Conservation (phyloP, 139 green algal genomes). For the Picochlorum sp. region DNA sequence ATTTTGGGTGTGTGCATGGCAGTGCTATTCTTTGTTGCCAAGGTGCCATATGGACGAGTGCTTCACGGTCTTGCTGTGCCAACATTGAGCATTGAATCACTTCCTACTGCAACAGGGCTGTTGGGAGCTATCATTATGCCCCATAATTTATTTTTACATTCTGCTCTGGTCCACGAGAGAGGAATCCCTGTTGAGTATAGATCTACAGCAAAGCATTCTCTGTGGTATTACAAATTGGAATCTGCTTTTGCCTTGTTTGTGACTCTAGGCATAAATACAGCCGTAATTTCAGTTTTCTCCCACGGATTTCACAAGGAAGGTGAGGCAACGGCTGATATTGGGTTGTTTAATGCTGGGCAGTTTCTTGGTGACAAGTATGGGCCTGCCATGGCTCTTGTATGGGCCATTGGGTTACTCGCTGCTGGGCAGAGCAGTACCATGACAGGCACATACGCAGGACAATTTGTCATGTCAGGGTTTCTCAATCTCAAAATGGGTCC, state of each 20-base stretch:
- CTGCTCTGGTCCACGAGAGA: conserved; percentile 36
- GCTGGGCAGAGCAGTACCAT: conserved; percentile 54
- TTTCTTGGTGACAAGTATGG: conserved; percentile 37
- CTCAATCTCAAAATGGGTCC: conserved; percentile 37
- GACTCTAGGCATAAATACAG: conserved; percentile 43
- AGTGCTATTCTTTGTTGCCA: conserved; percentile 16
- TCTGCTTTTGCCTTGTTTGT: conserved; percentile 27
- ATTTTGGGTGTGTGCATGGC: conserved; percentile 21
- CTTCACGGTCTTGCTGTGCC: conserved; percentile 15
- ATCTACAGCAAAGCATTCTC: conserved; percentile 7
- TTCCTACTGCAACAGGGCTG: conserved; percentile 9
- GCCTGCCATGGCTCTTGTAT: conserved; percentile 16
- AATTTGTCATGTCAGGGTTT: conserved; percentile 62
- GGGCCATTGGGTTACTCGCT: conserved; percentile 46
- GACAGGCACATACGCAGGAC: conserved; percentile 50
- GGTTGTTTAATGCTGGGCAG: conserved; percentile 32
- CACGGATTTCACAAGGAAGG: conserved; percentile 21
- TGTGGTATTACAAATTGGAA: conserved; percentile 46
- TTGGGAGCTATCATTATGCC: conserved; percentile 24
- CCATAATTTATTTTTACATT: conserved; percentile 48
- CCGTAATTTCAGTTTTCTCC: conserved; percentile 38
- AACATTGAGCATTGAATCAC: conserved; percentile 8
- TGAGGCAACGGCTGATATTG: conserved; percentile 19
- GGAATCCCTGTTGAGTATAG: neutral
- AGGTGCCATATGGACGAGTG: conserved; percentile 25